phyloP scores from a whole-genome alignment of 345 rosid genomes.

The Stellera chamaejasme region DNA sequence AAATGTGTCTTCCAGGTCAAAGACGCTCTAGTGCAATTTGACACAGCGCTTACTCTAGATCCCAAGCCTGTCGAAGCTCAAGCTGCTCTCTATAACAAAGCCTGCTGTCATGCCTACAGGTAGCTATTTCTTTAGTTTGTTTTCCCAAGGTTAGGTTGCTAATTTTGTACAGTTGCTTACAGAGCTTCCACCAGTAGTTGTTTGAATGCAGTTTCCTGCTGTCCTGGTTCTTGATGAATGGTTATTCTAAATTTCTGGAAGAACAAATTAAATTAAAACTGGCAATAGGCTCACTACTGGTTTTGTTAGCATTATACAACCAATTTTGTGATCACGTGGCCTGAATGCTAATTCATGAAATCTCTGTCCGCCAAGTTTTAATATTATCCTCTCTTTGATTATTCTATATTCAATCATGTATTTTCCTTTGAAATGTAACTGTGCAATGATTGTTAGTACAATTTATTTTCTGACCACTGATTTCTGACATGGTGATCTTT shows the following conservation, averaged over 20 bases:
- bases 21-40: slow-evolving; percentile 79
- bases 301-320: no score
- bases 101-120: slow-evolving; percentile 88
- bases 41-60: slow-evolving; percentile 64
- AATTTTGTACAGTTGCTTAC: no score
- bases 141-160: neutral
- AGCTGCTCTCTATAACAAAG: slow-evolving; percentile 94
- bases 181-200: no score
- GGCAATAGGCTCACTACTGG: no score
- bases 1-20: slow-evolving; percentile 49
- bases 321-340: no score
- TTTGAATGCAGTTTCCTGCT: no score
- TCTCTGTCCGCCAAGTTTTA: neutral
- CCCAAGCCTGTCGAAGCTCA: slow-evolving; percentile 76
- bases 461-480: no score
- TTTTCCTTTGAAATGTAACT: no score
- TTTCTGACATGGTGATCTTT: neutral
- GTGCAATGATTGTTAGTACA: neutral
- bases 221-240: neutral
- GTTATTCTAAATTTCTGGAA: no score
- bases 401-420: neutral
- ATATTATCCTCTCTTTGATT: neutral
- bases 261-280: no score
- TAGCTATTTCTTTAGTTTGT: slow-evolving; percentile 17
- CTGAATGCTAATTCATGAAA: neutral